phyloP scores from a whole-genome alignment of 2,329 filamentous ascomycete species.

The Aspergillus terreus region DNA sequence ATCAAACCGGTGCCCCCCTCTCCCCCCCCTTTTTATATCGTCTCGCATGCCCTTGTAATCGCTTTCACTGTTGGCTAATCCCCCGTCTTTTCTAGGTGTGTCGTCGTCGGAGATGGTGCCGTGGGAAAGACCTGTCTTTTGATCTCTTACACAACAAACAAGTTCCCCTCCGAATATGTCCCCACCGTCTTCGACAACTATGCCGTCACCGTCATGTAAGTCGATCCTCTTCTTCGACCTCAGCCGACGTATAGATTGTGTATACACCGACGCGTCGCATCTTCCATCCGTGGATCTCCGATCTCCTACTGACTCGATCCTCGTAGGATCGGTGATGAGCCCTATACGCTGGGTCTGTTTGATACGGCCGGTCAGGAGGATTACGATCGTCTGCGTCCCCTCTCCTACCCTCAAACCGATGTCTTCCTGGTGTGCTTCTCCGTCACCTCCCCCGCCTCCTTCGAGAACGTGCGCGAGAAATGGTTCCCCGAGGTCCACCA shows the following conservation, averaged over 20 bases:
- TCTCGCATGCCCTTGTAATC: conserved; percentile 3
- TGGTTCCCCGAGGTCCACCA: conserved; percentile 99
- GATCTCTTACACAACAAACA: conserved; percentile 99
- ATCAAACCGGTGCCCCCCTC: conserved; percentile 8
- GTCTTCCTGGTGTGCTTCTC: conserved; percentile 99
- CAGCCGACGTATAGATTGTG: background rate
- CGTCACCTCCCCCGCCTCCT: conserved; percentile 93
- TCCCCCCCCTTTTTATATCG: conserved; percentile 9
- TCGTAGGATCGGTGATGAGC: conserved; percentile 93
- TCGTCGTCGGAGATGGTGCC: conserved; percentile 98
- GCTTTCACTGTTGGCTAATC: conserved; percentile 14
- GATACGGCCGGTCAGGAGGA: conserved; percentile 99
- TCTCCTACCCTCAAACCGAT: conserved; percentile 97
- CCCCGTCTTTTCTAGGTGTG: conserved; percentile 63
- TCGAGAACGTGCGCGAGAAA: conserved; percentile 98
- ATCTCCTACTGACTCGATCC: conserved; percentile 5
- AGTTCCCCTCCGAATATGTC: conserved; percentile 99
- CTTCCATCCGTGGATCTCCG: background rate
- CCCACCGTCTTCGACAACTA: conserved; percentile 99
- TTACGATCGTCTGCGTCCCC: conserved; percentile 92
- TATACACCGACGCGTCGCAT: background rate
- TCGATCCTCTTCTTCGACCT: conserved; percentile 22
- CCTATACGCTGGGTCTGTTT: conserved; percentile 93
- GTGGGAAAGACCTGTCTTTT: conserved; percentile 98
- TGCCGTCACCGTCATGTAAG: conserved; percentile 98